phyloP scores from a whole-genome alignment of 2,329 filamentous ascomycete genomes.

The Rhynchosporium agropyri region DNA sequence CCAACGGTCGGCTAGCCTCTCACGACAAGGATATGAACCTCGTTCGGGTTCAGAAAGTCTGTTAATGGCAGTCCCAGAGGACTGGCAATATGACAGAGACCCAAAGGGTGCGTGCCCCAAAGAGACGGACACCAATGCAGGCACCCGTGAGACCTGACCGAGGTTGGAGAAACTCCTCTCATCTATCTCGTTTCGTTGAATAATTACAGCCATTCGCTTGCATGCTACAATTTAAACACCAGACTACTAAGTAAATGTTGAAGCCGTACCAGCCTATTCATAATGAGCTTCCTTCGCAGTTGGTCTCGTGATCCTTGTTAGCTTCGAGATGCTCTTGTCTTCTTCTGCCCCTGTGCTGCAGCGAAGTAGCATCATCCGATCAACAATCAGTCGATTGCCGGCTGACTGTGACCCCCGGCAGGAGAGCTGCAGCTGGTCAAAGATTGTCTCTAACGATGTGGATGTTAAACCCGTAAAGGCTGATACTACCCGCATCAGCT shows the following conservation, averaged over 20 bases:
- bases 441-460: neutral
- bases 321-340: neutral
- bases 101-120: neutral
- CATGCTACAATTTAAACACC: no score
- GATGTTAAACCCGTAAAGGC: neutral
- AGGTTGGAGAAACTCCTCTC: neutral
- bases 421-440: neutral
- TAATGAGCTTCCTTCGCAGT: neutral
- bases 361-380: no score
- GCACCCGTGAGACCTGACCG: constrained; percentile 15
- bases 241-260: no score
- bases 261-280: neutral
- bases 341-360: neutral
- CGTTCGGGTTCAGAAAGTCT: constrained; percentile 2
- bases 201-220: neutral
- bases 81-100: neutral
- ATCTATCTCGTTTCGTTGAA: neutral
- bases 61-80: neutral
- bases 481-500: neutral
- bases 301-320: neutral
- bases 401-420: constrained; percentile 3
- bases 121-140: constrained; percentile 1
- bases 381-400: constrained; percentile 1
- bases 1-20: no score
- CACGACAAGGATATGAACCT: neutral